These are phyloP conservation scores for Pseudogymnoascus sp. DNA, from an alignment of 2,329 filamentous ascomycete species.

Conservation along the genomic window DNA sequence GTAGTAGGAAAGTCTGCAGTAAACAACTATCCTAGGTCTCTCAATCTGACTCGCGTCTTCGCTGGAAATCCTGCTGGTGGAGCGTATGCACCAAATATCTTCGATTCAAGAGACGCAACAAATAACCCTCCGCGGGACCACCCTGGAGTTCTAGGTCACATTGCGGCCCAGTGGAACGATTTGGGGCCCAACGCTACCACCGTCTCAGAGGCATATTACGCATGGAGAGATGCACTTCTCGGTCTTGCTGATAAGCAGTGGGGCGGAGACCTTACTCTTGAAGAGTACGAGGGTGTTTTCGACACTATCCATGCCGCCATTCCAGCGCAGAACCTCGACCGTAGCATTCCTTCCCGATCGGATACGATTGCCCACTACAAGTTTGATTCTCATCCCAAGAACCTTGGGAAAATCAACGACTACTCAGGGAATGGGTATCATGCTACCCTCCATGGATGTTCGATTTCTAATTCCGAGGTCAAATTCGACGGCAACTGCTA, in stretches of 20 bases:
- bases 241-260: slow-evolving; percentile 49
- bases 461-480: slow-evolving; percentile 28
- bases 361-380: slow-evolving; percentile 34
- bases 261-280: slow-evolving; percentile 41
- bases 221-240: slow-evolving; percentile 45
- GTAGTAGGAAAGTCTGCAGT: slow-evolving; percentile 41
- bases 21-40: slow-evolving; percentile 40
- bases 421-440: slow-evolving; percentile 37
- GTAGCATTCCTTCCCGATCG: slow-evolving; percentile 33
- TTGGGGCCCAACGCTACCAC: slow-evolving; percentile 46
- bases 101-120: slow-evolving; percentile 42
- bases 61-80: slow-evolving; percentile 31
- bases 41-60: slow-evolving; percentile 41
- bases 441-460: slow-evolving; percentile 34
- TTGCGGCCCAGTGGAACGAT: slow-evolving; percentile 50
- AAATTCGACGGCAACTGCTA: slow-evolving; percentile 35
- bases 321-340: slow-evolving; percentile 46
- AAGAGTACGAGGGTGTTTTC: slow-evolving; percentile 37
- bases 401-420: slow-evolving; percentile 25
- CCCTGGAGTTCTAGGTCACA: slow-evolving; percentile 41
- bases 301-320: slow-evolving; percentile 34
- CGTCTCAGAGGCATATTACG: slow-evolving; percentile 47
- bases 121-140: slow-evolving; percentile 40
- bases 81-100: slow-evolving; percentile 44
- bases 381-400: slow-evolving; percentile 20